A percentile compares a stretch with the other conserved stretches of the same genome.
Conservation (phyloP, 2,329 filamentous ascomycete species). For the Fusarium sp. region DNA sequence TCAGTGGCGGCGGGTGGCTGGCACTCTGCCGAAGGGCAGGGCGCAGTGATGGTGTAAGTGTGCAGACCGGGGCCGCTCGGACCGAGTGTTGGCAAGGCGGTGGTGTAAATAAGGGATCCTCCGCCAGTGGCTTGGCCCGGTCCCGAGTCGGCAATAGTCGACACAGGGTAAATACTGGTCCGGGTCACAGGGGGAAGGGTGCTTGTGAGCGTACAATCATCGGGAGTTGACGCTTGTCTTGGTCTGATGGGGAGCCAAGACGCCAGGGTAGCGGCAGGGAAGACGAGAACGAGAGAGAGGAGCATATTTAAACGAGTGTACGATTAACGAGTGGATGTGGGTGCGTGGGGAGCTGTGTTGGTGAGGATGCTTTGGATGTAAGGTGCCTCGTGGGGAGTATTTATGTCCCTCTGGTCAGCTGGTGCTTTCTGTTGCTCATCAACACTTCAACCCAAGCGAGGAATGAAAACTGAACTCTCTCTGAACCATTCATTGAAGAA, state of each 20-base stretch:
- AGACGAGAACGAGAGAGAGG: conserved; percentile 11
- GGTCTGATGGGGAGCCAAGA: conserved; percentile 14
- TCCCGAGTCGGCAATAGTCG: background rate
- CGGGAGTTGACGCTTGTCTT: background rate
- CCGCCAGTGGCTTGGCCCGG: background rate
- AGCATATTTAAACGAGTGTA: conserved; percentile 29
- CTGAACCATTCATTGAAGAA: background rate
- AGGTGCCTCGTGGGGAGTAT: background rate
- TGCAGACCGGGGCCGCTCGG: conserved; percentile 10
- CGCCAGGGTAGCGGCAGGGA: conserved; percentile 13
- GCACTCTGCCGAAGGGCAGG: conserved; percentile 12
- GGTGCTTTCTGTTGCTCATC: background rate
- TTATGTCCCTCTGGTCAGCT: background rate
- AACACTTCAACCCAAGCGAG: background rate
- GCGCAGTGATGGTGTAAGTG: conserved; percentile 25
- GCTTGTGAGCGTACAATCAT: conserved; percentile 19
- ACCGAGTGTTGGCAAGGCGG: conserved; percentile 14
- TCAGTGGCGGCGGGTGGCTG: background rate
- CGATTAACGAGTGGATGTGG: background rate
- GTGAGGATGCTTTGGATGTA: background rate
- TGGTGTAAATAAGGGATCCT: background rate
- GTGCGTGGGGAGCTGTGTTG: background rate
- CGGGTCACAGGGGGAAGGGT: conserved; percentile 8
- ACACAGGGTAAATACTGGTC: conserved; percentile 13
- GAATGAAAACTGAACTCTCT: background rate